These are phyloP conservation scores for Aureobasidium namibiae DNA, from an alignment of 2,329 filamentous ascomycete genomes.

Conservation along the genomic window DNA sequence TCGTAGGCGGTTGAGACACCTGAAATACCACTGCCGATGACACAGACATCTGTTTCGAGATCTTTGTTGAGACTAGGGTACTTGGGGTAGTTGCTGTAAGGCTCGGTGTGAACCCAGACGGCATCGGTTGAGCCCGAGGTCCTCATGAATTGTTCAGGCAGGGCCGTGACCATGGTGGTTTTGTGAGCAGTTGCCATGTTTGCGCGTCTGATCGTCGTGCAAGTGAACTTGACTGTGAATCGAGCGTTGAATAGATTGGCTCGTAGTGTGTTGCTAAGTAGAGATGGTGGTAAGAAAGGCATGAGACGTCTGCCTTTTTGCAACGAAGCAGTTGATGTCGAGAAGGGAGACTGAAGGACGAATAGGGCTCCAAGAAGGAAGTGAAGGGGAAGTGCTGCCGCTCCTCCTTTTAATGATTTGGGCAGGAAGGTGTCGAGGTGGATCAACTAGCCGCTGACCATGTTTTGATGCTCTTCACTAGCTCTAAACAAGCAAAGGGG, in stretches of 20 bases:
- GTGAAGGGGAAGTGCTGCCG: not conserved
- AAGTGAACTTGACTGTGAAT: not conserved
- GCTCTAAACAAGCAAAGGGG: not conserved
- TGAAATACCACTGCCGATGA: slow-evolving; percentile 47
- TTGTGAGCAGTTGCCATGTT: slow-evolving; percentile 16
- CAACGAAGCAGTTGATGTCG: not conserved
- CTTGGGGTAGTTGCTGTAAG: slow-evolving; percentile 36
- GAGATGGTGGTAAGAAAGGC: not conserved
- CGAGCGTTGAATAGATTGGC: not conserved
- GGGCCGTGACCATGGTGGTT: slow-evolving; percentile 6
- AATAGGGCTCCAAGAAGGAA: not conserved
- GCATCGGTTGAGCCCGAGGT: slow-evolving; percentile 45
- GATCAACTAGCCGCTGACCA: not conserved
- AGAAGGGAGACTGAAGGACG: not conserved
- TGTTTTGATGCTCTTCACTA: not conserved
- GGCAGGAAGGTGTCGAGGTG: not conserved
- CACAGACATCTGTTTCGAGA: slow-evolving; percentile 41
- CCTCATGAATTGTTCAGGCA: slow-evolving; percentile 29
- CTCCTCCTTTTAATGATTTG: not conserved
- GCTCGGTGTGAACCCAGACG: slow-evolving; percentile 46
- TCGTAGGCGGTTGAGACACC: slow-evolving; percentile 47
- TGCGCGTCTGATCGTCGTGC: not conserved
- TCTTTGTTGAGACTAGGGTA: slow-evolving; percentile 37
- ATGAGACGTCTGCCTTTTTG: not conserved
- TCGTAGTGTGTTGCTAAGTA: not conserved